A percentile compares a stretch with the other conserved stretches of the same genome.
Conservation (phyloP, 225 moss, liverwort and hornwort species). For the Asterella californica region DNA sequence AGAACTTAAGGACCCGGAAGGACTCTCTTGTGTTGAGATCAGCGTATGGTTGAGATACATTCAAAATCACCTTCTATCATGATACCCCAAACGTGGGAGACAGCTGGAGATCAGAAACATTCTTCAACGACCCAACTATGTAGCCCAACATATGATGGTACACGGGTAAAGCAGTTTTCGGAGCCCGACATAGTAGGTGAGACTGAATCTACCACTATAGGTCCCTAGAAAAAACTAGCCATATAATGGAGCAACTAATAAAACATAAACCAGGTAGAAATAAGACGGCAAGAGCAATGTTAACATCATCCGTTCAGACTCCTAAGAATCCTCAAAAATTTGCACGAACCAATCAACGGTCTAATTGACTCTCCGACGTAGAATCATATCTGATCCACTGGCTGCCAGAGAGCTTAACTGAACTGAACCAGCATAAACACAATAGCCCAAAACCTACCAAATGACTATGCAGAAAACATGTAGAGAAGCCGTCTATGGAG, state of each 20-base stretch:
- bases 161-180: no score
- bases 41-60: neutral
- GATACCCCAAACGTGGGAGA: neutral
- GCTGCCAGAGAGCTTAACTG: neutral
- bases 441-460: neutral
- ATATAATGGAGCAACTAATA: no score
- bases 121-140: neutral
- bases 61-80: neutral
- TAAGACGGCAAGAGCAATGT: no score
- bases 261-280: no score
- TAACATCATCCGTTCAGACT: neutral
- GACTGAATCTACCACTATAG: neutral
- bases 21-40: neutral
- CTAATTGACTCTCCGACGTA: neutral
- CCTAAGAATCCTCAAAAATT: neutral
- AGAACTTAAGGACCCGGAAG: neutral
- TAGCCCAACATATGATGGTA: neutral
- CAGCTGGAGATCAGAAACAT: neutral
- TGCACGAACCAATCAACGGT: neutral
- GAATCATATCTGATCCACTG: neutral
- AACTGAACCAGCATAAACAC: neutral
- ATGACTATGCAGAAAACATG: neutral
- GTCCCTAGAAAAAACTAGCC: neutral
- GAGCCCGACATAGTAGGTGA: neutral
- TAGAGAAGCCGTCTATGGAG: neutral